Percentiles rank a stretch among this genome's conserved stretches.
Conservation (phyloP, 768 basidiomycete genomes). For the Xerocomellus intermedius region DNA sequence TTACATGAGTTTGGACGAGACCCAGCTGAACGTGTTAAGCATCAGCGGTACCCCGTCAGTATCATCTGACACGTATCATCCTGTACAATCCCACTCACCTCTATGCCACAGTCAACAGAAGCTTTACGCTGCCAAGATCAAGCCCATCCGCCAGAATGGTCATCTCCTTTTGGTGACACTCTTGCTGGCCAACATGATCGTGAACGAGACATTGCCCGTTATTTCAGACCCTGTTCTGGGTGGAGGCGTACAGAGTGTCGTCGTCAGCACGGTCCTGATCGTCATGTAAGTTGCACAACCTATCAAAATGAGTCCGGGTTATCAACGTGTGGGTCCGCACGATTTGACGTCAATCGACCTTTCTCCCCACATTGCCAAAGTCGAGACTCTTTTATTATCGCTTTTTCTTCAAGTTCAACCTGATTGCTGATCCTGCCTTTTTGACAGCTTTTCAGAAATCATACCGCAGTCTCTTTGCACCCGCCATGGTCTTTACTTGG, state of each 20-base stretch:
- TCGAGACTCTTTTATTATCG: not conserved
- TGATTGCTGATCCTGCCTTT: slow-evolving; percentile 1
- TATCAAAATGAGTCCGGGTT: not conserved
- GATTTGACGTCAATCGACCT: not conserved
- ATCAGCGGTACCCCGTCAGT: slow-evolving; percentile 81
- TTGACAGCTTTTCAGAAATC: slow-evolving; percentile 78
- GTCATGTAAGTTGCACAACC: slow-evolving; percentile 62
- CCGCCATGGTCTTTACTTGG: slow-evolving; percentile 84
- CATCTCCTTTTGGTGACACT: slow-evolving; percentile 82
- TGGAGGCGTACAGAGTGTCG: slow-evolving; percentile 73
- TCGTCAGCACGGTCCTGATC: slow-evolving; percentile 80
- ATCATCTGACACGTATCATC: not conserved
- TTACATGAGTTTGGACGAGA: slow-evolving; percentile 91
- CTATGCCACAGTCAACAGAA: slow-evolving; percentile 61
- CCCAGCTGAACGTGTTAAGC: slow-evolving; percentile 83
- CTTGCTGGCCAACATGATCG: slow-evolving; percentile 87
- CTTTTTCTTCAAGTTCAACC: not conserved
- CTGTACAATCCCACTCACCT: not conserved
- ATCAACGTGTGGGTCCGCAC: not conserved
- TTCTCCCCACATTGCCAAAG: not conserved
- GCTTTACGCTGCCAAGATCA: slow-evolving; percentile 78
- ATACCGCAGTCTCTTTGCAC: slow-evolving; percentile 93
- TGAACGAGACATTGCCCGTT: slow-evolving; percentile 84
- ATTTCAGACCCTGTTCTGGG: slow-evolving; percentile 80
- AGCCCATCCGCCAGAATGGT: slow-evolving; percentile 81